Evolutionary conservation across 345 rosid genomes (phyloP).

Genomic region (Kernera saxatilis): DNA sequence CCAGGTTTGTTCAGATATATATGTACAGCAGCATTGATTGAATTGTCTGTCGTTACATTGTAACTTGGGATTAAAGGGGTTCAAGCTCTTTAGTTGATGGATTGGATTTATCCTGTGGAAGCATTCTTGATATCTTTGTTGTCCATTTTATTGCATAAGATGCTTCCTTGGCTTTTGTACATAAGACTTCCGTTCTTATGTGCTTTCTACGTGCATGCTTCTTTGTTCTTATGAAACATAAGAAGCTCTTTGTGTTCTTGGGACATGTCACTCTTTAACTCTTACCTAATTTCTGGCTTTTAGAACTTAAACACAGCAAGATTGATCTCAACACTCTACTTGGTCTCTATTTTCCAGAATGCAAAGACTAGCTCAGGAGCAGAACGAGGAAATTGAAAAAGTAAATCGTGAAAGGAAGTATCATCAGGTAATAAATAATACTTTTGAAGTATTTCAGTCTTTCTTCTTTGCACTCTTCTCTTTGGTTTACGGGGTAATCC

Average conservation of each 20-base stretch:
- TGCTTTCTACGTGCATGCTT: slow-evolving; percentile 1
- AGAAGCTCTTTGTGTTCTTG: not conserved
- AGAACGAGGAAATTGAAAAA: slow-evolving; percentile 76
- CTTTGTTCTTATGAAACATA: not conserved
- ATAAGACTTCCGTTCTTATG: not conserved
- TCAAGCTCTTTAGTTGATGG: not conserved
- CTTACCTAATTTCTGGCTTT: not conserved
- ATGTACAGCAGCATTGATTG: not conserved
- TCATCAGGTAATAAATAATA: slow-evolving; percentile 67
- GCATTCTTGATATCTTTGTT: not conserved
- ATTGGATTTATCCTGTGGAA: not conserved
- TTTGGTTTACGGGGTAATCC: not conserved
- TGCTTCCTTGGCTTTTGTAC: not conserved
- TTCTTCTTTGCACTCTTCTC: not conserved
- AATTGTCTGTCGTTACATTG: not conserved
- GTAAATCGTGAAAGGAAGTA: slow-evolving; percentile 91
- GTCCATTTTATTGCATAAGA: not conserved
- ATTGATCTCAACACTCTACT: not conserved
- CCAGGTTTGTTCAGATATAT: slow-evolving; percentile 46
- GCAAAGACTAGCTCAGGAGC: slow-evolving; percentile 74
- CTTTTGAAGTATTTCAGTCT: not conserved
- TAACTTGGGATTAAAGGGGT: not conserved
- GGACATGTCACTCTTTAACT: not conserved
- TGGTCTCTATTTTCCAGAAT: slow-evolving; percentile 41
- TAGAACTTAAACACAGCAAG: not conserved